Evolutionary conservation across 2,329 filamentous ascomycete species (phyloP).

Genomic region (Microascus cirrosus): DNA sequence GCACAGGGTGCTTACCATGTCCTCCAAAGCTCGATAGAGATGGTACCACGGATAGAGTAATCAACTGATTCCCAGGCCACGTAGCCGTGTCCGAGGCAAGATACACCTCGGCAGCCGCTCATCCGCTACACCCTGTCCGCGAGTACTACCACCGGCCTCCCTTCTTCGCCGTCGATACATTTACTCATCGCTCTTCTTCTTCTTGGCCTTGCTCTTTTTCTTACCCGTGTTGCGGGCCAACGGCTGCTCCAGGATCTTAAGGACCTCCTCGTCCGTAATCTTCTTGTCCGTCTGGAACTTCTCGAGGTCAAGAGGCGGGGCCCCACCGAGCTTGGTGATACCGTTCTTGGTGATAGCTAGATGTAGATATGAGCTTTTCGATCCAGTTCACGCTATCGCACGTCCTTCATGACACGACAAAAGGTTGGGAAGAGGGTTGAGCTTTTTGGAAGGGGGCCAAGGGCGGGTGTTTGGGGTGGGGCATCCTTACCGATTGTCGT

Average conservation of each 20-base stretch:
- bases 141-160: neutral
- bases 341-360: constrained; percentile 96
- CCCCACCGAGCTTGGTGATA: constrained; percentile 71
- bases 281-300: constrained; percentile 95
- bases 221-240: constrained; percentile 78
- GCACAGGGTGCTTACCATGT: too few species aligned
- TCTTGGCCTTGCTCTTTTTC: constrained; percentile 86
- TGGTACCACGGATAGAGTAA: too few species aligned
- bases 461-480: neutral
- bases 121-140: neutral
- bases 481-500: constrained; percentile 73
- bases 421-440: too few species aligned
- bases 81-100: neutral
- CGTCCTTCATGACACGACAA: neutral
- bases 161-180: neutral
- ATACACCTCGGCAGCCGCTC: neutral
- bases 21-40: too few species aligned
- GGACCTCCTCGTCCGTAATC: constrained; percentile 89
- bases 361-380: constrained; percentile 6
- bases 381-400: neutral
- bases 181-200: constrained; percentile 48
- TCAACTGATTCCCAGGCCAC: neutral
- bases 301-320: constrained; percentile 63
- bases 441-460: too few species aligned
- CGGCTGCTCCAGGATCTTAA: constrained; percentile 88